Conservation (phyloP, 148 eudicot genomes). For the Camellia lanceoleosa region DNA sequence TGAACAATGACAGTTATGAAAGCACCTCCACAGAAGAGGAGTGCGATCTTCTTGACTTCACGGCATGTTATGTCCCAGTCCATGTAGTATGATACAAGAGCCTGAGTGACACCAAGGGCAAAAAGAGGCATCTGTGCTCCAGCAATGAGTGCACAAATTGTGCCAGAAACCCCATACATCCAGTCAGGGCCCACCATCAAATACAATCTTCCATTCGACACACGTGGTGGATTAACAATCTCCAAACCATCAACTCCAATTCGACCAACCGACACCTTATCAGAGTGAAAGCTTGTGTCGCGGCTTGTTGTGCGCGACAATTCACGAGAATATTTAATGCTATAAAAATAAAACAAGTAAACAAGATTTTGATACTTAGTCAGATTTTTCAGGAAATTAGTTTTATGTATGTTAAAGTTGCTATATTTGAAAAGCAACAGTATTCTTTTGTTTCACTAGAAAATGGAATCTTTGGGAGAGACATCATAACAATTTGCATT, state of each 20-base stretch:
- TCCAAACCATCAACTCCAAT: constrained; percentile 51
- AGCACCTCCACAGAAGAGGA: constrained; percentile 82
- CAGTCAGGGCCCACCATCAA: constrained; percentile 90
- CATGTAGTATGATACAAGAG: constrained; percentile 92
- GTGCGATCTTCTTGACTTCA: constrained; percentile 73
- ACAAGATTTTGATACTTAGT: neutral
- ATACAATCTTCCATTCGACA: constrained; percentile 65
- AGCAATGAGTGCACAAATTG: constrained; percentile 68
- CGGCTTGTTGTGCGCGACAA: constrained; percentile 64
- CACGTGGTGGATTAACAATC: constrained; percentile 28
- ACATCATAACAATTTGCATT: neutral
- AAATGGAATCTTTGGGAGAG: neutral
- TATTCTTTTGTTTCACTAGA: neutral
- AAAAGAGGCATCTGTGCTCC: constrained; percentile 93
- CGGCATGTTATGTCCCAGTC: constrained; percentile 81
- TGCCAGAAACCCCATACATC: constrained; percentile 69
- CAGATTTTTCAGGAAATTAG: neutral
- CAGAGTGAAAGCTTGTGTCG: constrained; percentile 84
- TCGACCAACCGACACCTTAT: constrained; percentile 49
- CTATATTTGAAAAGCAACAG: neutral
- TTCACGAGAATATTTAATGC: constrained; percentile 68
- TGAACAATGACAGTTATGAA: constrained; percentile 59
- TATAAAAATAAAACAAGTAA: constrained; percentile 22
- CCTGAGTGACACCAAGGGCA: constrained; percentile 93
- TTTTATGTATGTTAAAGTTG: neutral